Evolutionary conservation across 2,329 filamentous ascomycete genomes (phyloP).

Genomic region (Macrophomina phaseolina): DNA sequence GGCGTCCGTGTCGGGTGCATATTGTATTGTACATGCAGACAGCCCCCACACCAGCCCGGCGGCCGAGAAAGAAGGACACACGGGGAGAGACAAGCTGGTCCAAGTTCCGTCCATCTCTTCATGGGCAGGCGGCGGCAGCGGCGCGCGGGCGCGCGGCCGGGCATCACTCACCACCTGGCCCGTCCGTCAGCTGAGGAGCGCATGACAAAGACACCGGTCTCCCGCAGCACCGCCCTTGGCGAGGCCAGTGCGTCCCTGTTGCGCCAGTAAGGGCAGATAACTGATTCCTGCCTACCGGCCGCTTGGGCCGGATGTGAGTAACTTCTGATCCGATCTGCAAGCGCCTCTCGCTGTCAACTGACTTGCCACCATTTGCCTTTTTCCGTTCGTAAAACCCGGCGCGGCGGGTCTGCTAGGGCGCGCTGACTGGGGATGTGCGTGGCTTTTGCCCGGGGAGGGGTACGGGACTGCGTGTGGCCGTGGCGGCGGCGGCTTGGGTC

Average conservation of each 20-base stretch:
- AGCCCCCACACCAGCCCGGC: background rate
- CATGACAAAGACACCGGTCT: constrained; percentile 10
- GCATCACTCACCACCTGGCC: too few relatives aligned
- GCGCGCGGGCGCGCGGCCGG: too few relatives aligned
- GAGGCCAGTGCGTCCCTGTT: background rate
- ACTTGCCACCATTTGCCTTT: background rate
- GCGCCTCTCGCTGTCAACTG: too few relatives aligned
- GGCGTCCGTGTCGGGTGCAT: background rate
- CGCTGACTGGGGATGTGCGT: background rate
- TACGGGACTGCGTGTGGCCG: background rate
- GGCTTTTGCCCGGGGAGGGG: background rate
- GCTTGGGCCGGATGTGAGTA: background rate
- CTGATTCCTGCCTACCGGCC: background rate
- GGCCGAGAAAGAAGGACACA: too few relatives aligned
- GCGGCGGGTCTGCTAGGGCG: background rate
- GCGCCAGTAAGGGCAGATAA: too few relatives aligned
- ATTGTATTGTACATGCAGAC: too few relatives aligned
- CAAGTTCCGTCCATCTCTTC: background rate
- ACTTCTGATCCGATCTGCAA: background rate
- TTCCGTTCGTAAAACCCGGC: background rate
- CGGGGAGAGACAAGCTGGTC: background rate
- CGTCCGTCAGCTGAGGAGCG: constrained; percentile 7
- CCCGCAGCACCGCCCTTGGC: constrained; percentile 8
- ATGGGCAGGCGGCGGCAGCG: too few relatives aligned
- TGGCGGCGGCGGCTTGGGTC: background rate